These are phyloP conservation scores for Botrytis tulipae DNA, from an alignment of 2,329 filamentous ascomycete species.

Conservation along the genomic window DNA sequence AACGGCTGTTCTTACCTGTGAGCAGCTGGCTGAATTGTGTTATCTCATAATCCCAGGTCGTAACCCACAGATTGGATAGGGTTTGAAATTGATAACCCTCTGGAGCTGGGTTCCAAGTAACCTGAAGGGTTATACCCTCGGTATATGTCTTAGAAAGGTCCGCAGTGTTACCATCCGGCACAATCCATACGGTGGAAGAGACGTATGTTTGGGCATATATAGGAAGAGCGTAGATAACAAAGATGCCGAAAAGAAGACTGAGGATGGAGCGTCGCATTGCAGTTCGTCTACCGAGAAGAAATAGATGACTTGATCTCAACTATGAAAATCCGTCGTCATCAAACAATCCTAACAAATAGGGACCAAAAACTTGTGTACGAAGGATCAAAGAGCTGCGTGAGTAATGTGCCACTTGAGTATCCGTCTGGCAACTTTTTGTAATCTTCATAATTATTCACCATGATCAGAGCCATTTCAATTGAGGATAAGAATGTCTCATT, in stretches of 20 bases:
- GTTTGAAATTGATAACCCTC: not conserved
- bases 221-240: not conserved
- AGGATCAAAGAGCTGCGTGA: not conserved
- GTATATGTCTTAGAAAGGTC: not conserved
- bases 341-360: not conserved
- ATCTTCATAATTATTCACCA: not conserved
- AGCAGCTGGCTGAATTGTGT: not conserved
- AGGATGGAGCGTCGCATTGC: not conserved
- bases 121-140: not conserved
- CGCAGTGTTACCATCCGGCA: not conserved
- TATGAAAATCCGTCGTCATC: not conserved
- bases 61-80: conserved; percentile 7
- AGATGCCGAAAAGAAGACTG: not conserved
- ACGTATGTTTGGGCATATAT: not conserved
- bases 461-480: not conserved
- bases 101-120: not conserved
- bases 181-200: conserved; percentile 7
- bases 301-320: too few species aligned
- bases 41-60: not conserved
- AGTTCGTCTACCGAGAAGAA: not conserved
- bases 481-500: not conserved
- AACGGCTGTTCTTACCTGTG: not conserved
- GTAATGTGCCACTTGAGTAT: not conserved
- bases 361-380: not conserved
- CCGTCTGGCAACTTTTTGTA: not conserved